Conservation (phyloP, 305 asterid genomes). For the Plantago lanceolata region DNA sequence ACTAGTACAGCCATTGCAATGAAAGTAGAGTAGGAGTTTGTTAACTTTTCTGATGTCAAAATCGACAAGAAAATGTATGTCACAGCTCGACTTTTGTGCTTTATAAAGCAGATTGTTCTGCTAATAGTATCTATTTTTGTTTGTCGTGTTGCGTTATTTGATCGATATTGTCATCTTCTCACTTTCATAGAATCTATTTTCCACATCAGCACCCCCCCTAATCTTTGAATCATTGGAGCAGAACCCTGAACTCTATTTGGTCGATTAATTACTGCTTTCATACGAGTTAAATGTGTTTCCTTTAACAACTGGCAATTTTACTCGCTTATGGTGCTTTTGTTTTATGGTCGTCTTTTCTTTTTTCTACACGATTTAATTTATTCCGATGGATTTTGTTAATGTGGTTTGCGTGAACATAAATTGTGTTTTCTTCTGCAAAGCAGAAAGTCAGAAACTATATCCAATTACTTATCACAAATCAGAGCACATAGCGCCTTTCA, state of each 20-base stretch:
- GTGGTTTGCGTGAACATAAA: background rate
- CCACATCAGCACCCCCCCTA: too few species aligned
- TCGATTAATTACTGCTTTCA: background rate
- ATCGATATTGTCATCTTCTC: too few species aligned
- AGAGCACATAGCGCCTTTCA: background rate
- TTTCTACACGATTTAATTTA: background rate
- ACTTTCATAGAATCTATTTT: too few species aligned
- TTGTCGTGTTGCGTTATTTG: background rate
- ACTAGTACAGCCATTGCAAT: background rate
- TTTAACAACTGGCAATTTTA: background rate
- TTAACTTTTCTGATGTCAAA: background rate
- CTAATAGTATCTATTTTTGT: background rate
- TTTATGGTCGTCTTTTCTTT: background rate
- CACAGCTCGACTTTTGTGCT: background rate
- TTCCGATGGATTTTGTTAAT: background rate
- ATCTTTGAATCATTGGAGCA: too few species aligned
- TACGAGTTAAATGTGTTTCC: background rate
- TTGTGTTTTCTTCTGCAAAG: background rate
- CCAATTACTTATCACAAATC: background rate
- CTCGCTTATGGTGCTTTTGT: background rate
- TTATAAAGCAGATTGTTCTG: background rate
- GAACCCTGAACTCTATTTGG: background rate
- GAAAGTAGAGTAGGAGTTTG: background rate
- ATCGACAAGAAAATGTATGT: background rate
- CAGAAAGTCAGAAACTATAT: conserved; percentile 2